These are phyloP conservation scores for Hydrangea macrophylla DNA, from an alignment of 148 eudicot genomes.

Conservation along the genomic window DNA sequence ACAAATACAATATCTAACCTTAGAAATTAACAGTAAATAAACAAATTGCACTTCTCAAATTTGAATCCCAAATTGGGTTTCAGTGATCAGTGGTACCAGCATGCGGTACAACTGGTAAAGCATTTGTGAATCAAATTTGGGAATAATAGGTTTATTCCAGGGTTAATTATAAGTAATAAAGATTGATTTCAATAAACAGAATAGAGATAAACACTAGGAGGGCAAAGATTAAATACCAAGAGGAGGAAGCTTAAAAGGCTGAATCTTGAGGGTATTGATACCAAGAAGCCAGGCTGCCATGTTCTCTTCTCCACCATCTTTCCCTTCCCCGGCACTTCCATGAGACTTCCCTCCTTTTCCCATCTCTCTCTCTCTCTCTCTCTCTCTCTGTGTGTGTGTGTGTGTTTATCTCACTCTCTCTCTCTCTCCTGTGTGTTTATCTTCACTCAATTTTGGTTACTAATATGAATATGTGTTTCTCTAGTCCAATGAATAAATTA, in stretches of 20 bases:
- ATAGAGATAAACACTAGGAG: neutral
- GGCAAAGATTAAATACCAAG: slow-evolving; percentile 45
- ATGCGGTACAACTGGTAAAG: too few species aligned
- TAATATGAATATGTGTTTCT: too few species aligned
- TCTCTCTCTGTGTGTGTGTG: too few species aligned
- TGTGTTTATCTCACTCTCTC: too few species aligned
- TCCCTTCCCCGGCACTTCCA: slow-evolving; percentile 31
- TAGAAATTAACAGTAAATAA: neutral
- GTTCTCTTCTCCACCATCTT: slow-evolving; percentile 51
- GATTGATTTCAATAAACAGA: neutral
- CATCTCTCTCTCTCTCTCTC: slow-evolving; percentile 26
- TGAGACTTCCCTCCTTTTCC: slow-evolving; percentile 67
- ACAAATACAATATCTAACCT: neutral
- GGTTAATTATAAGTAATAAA: neutral
- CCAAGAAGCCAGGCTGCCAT: slow-evolving; percentile 97
- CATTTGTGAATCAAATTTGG: too few species aligned
- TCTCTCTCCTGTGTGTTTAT: too few species aligned
- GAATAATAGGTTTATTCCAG: too few species aligned
- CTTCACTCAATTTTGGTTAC: too few species aligned
- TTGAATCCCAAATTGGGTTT: too few species aligned
- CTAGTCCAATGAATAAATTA: too few species aligned
- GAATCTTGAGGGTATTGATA: slow-evolving; percentile 77
- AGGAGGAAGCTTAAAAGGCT: slow-evolving; percentile 79
- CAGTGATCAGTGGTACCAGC: too few species aligned
- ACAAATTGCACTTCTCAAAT: too few species aligned